phyloP scores from a whole-genome alignment of 768 basidiomycete genomes.

The Lactarius deliciosus region DNA sequence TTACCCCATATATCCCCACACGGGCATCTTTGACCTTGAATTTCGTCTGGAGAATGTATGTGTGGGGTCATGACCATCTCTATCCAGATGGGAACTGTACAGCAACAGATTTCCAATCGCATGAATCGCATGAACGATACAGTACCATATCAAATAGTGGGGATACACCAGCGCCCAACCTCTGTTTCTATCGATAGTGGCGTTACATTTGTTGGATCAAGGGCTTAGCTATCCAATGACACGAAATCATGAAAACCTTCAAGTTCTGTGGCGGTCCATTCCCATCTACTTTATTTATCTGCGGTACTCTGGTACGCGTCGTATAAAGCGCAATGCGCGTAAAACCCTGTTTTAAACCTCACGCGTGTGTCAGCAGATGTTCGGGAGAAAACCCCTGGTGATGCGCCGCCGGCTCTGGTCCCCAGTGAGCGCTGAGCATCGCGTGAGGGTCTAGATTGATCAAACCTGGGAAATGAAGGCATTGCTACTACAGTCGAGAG shows the following conservation, averaged over 20 bases:
- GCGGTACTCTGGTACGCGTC: background rate
- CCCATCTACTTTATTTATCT: background rate
- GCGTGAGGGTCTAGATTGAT: background rate
- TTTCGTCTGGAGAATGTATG: background rate
- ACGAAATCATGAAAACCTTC: background rate
- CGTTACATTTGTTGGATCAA: conserved; percentile 1
- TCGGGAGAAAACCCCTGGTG: background rate
- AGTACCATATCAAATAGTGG: background rate
- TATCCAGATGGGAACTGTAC: background rate
- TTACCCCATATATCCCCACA: background rate
- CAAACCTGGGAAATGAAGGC: background rate
- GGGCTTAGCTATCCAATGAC: background rate
- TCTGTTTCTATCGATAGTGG: conserved; percentile 1
- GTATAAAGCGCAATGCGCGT: background rate
- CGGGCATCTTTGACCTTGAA: background rate
- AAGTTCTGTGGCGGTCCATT: background rate
- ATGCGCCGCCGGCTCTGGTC: background rate
- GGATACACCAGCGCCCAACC: background rate
- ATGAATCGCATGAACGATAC: background rate
- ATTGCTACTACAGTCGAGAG: background rate
- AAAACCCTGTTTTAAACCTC: background rate
- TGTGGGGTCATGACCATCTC: background rate
- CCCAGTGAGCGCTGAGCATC: background rate
- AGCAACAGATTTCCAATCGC: background rate
- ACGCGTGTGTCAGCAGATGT: background rate